These are phyloP conservation scores for Brasilioporus rufonigricans DNA, from an alignment of 768 basidiomycete species.

Conservation along the genomic window DNA sequence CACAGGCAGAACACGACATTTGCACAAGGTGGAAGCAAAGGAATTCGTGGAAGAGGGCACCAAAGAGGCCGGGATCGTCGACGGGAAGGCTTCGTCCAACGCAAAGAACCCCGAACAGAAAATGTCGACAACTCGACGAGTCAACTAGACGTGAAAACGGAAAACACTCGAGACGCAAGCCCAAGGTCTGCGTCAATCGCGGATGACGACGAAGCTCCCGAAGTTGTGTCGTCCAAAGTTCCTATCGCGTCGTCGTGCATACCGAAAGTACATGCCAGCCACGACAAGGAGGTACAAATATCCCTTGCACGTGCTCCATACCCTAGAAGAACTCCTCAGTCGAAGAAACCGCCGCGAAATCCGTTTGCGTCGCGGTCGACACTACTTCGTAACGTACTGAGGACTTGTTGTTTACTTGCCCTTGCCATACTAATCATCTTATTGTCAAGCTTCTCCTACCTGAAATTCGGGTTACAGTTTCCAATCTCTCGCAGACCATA, in stretches of 20 bases:
- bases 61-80: conserved; percentile 35
- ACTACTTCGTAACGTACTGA: conserved; percentile 73
- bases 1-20: conserved; percentile 28
- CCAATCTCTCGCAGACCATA: conserved; percentile 91
- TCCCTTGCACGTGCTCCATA: not conserved
- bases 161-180: conserved; percentile 3
- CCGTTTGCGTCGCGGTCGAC: conserved; percentile 67
- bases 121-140: not conserved
- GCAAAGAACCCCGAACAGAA: not conserved
- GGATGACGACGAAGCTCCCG: conserved; percentile 50
- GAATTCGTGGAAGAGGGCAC: conserved; percentile 5
- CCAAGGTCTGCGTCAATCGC: conserved; percentile 26
- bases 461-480: conserved; percentile 85
- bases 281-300: conserved; percentile 5
- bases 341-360: conserved; percentile 53
- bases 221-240: conserved; percentile 55
- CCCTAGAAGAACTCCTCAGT: conserved; percentile 36
- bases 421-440: conserved; percentile 6
- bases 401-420: not conserved
- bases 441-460: conserved; percentile 66
- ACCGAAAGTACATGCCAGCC: conserved; percentile 8
- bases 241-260: conserved; percentile 7
- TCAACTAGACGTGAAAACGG: not conserved
- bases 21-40: conserved; percentile 1
- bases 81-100: conserved; percentile 6